These are phyloP conservation scores for Starmerella gropengiesseri DNA, from an alignment of 805 yeast genomes.

Conservation along the genomic window DNA sequence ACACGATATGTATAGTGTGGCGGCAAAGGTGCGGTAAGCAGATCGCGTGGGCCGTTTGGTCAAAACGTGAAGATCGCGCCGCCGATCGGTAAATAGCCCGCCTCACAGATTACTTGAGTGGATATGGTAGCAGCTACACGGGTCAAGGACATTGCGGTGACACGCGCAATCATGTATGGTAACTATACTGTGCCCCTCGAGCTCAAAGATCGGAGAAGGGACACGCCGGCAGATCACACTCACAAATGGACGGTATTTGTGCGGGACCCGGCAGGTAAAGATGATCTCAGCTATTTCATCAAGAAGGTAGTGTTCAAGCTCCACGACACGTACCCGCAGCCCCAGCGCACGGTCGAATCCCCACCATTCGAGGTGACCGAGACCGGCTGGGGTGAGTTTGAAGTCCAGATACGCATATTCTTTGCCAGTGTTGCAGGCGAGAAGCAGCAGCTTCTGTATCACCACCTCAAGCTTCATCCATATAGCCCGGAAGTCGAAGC, in stretches of 20 bases:
- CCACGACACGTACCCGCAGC: slow-evolving; percentile 84
- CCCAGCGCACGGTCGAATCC: slow-evolving; percentile 72
- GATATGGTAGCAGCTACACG: slow-evolving; percentile 16
- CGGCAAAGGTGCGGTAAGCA: no score
- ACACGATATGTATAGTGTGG: no score
- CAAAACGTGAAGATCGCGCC: no score
- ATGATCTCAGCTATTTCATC: slow-evolving; percentile 69
- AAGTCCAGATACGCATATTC: slow-evolving; percentile 74
- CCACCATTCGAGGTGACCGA: slow-evolving; percentile 96
- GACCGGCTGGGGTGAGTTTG: slow-evolving; percentile 99
- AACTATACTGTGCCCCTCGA: slow-evolving; percentile 64
- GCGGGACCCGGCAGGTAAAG: slow-evolving; percentile 58
- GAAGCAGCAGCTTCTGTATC: slow-evolving; percentile 74
- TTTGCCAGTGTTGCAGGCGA: slow-evolving; percentile 82
- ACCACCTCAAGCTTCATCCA: slow-evolving; percentile 85
- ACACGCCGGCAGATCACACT: slow-evolving; percentile 80
- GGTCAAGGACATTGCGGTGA: slow-evolving; percentile 49
- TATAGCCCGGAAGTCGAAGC: slow-evolving; percentile 36
- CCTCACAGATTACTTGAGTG: background rate
- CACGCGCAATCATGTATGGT: slow-evolving; percentile 74
- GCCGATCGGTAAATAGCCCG: no score
- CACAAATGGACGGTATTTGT: slow-evolving; percentile 94
- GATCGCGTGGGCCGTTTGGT: no score
- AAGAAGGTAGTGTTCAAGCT: slow-evolving; percentile 88
- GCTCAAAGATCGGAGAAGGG: slow-evolving; percentile 39